These are phyloP conservation scores for Candida railenensis DNA, from an alignment of 805 yeast species.

Conservation along the genomic window DNA sequence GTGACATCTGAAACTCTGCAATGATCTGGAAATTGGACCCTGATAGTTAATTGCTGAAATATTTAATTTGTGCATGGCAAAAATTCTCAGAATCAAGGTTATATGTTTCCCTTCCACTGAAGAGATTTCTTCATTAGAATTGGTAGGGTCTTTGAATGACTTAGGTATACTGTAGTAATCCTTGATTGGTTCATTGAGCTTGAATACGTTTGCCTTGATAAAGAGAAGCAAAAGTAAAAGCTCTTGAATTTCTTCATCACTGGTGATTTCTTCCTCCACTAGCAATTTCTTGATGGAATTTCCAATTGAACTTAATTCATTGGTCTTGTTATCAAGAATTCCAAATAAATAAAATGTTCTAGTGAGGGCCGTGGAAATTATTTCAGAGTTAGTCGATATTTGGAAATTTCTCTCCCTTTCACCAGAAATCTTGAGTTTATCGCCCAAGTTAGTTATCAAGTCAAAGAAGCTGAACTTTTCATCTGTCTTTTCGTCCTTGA, in stretches of 20 bases:
- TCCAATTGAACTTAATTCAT: slow-evolving; percentile 53
- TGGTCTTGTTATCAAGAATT: slow-evolving; percentile 42
- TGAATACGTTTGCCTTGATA: slow-evolving; percentile 33
- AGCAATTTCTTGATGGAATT: slow-evolving; percentile 38
- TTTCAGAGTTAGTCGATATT: slow-evolving; percentile 47
- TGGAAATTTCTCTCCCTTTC: slow-evolving; percentile 21
- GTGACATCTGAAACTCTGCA: slow-evolving; percentile 67
- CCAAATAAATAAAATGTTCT: slow-evolving; percentile 55
- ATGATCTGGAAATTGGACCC: slow-evolving; percentile 69
- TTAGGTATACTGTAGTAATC: slow-evolving; percentile 32
- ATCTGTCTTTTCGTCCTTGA: slow-evolving; percentile 11
- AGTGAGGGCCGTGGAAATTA: slow-evolving; percentile 54
- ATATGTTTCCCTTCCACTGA: slow-evolving; percentile 38
- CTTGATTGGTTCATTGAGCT: slow-evolving; percentile 37
- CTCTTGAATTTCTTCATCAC: slow-evolving; percentile 31
- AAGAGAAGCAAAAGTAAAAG: slow-evolving; percentile 49
- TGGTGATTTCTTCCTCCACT: slow-evolving; percentile 10
- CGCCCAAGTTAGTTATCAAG: not conserved
- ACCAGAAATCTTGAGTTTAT: slow-evolving; percentile 12
- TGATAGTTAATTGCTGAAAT: slow-evolving; percentile 51
- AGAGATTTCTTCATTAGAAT: slow-evolving; percentile 26
- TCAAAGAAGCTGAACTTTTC: slow-evolving; percentile 27
- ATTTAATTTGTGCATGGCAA: slow-evolving; percentile 34
- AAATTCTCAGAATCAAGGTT: slow-evolving; percentile 34
- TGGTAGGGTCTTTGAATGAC: slow-evolving; percentile 24